Evolutionary conservation across 2,329 filamentous ascomycete genomes (phyloP).

Genomic region (Penicillium decumbens): DNA sequence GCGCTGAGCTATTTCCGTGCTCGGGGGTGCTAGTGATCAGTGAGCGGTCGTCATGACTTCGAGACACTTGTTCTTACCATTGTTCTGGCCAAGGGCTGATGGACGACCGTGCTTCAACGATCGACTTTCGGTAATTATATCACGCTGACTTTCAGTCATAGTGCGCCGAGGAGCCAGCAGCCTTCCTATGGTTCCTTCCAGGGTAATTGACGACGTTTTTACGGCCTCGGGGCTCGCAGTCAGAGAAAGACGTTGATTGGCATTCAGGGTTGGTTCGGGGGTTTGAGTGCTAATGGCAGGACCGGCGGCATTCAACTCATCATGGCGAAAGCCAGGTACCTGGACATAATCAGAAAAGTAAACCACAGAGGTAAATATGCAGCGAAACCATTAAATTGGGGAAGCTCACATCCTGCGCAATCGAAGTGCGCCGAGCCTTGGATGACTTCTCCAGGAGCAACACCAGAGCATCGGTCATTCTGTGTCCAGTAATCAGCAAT

Average conservation of each 20-base stretch:
- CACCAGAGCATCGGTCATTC: conserved; percentile 1
- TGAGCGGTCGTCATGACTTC: neutral
- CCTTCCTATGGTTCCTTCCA: neutral
- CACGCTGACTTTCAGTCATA: neutral
- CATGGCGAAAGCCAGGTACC: neutral
- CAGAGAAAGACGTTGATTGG: neutral
- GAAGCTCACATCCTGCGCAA: conserved; percentile 1
- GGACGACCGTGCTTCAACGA: neutral
- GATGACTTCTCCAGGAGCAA: conserved; percentile 2
- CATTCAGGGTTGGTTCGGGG: neutral
- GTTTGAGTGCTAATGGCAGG: neutral
- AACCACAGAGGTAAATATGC: conserved; percentile 1
- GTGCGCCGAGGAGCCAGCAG: neutral
- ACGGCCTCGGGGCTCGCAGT: neutral
- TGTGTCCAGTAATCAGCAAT: neutral
- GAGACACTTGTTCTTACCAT: neutral
- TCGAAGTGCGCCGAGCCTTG: neutral
- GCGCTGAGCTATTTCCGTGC: neutral
- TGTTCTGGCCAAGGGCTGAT: neutral
- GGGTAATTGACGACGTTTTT: neutral
- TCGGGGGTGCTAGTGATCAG: neutral
- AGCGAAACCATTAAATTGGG: neutral
- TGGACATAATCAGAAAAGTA: neutral
- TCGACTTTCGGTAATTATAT: neutral
- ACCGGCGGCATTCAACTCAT: neutral